These are phyloP conservation scores for Mycena galericulata DNA, from an alignment of 768 basidiomycete species.

Conservation along the genomic window DNA sequence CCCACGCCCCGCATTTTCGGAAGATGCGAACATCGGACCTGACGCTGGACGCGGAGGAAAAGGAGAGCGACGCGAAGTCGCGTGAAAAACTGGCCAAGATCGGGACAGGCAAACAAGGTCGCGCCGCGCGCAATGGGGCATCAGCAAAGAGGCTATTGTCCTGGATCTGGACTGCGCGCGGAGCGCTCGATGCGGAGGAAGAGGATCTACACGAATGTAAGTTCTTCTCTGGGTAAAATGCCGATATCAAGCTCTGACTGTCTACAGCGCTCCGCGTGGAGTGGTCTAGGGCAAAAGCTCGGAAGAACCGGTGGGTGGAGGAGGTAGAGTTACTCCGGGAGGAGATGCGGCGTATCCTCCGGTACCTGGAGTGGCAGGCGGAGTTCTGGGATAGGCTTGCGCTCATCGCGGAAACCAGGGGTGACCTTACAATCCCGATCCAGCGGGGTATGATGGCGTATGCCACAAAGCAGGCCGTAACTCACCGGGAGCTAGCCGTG, in stretches of 20 bases:
- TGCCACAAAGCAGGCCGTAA: neutral
- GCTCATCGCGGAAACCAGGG: neutral
- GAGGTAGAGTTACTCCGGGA: neutral
- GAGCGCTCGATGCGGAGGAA: neutral
- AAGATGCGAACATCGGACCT: neutral
- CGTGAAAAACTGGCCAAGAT: neutral
- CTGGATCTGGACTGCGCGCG: neutral
- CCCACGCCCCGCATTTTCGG: neutral
- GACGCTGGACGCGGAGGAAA: neutral
- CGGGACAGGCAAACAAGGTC: neutral
- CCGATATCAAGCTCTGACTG: no score
- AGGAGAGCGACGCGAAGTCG: neutral
- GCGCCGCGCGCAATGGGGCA: neutral
- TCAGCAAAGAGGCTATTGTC: neutral
- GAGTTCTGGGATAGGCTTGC: neutral
- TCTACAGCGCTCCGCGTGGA: neutral
- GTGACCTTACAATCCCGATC: neutral
- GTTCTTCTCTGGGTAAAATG: neutral
- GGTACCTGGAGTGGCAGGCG: neutral
- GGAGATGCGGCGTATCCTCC: neutral
- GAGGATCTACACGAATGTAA: neutral
- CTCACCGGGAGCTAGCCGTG: neutral
- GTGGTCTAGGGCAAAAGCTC: neutral
- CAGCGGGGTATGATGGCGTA: neutral
- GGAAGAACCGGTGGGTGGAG: neutral